Conservation (phyloP, 2,329 filamentous ascomycete genomes). For the Diplodia corticola region DNA sequence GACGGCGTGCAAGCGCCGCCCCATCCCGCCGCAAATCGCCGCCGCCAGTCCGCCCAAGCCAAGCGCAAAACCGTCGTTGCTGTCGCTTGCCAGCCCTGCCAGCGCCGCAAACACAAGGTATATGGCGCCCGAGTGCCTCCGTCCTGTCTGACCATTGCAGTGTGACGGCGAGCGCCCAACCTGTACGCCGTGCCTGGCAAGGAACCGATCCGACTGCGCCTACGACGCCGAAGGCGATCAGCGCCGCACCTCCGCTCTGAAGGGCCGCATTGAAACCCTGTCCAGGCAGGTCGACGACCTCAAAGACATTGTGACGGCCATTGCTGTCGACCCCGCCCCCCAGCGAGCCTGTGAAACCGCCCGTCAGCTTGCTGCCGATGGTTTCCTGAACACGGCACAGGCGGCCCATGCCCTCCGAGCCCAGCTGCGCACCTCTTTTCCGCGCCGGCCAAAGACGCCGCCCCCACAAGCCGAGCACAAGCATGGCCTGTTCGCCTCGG, state of each 20-base stretch:
- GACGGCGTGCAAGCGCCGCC: neutral
- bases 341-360: slow-evolving; percentile 1
- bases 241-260: slow-evolving; percentile 25
- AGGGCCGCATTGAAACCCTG: slow-evolving; percentile 23
- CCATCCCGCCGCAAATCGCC: neutral
- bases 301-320: slow-evolving; percentile 8
- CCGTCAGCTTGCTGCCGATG: neutral
- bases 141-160: neutral
- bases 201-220: slow-evolving; percentile 24
- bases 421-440: neutral
- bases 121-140: neutral
- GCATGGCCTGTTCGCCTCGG: neutral
- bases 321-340: neutral
- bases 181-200: slow-evolving; percentile 23
- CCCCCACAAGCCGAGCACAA: neutral
- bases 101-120: slow-evolving; percentile 24
- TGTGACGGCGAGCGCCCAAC: slow-evolving; percentile 26
- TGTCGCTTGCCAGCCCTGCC: slow-evolving; percentile 24
- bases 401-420: neutral
- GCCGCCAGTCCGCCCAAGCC: neutral
- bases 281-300: slow-evolving; percentile 12
- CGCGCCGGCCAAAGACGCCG: neutral
- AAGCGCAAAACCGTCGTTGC: slow-evolving; percentile 17
- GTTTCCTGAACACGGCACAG: neutral
- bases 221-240: slow-evolving; percentile 27